Base-by-base conservation (phyloP, 768 basidiomycete genomes). In the Termitomyces sp. region DNA sequence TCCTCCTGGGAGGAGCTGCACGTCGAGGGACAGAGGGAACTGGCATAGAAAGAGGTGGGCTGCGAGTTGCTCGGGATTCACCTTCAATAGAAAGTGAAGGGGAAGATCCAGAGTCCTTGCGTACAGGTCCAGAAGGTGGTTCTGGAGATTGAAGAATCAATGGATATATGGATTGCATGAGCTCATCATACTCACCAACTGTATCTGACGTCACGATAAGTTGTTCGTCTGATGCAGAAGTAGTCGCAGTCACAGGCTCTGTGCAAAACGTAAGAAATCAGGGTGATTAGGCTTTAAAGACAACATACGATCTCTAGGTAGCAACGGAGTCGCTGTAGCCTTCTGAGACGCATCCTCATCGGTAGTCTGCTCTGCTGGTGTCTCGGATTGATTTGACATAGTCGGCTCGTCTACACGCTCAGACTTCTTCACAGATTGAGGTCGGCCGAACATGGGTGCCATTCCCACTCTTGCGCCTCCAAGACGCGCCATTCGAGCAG, bases 401-500 rank as follows among this genome's bases (percentile, higher is more conserved):
- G 34, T 37, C 24, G 64, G 56, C 54, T 74, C 72, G 55, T 73
- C 64, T 34, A 62, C 61, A 54, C 68, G 67, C 29, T 70, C 61
- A 58, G 65, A 63, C 54, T 66, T 75, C 65, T 70, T 74, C 28
- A 71, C 70, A 48, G 72, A 69, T 22, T 75, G 71, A 54, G 74
- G 73, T 59, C 77, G 77, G 15, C 82, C 85, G 71, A 91, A 85
- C 58, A 87, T 74, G 50, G 90, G 87, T 1, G 77, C 82, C 88
- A 96, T 89, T 4, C 90, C 91, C 24, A 93, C 75, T 55, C 87
- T 77, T 15, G 91, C 83, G 49, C 93, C 95, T 29, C 95, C 95
- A 18, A 98, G 79, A 59, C 88, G 87, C 42, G 93, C 94, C 92
- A 98, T 93, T 47, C 94, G 81, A 24, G 93, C 93, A 33, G 94